These are phyloP conservation scores for Pseudogymnoascus sp. DNA, from an alignment of 2,329 filamentous ascomycete species.

Conservation along the genomic window DNA sequence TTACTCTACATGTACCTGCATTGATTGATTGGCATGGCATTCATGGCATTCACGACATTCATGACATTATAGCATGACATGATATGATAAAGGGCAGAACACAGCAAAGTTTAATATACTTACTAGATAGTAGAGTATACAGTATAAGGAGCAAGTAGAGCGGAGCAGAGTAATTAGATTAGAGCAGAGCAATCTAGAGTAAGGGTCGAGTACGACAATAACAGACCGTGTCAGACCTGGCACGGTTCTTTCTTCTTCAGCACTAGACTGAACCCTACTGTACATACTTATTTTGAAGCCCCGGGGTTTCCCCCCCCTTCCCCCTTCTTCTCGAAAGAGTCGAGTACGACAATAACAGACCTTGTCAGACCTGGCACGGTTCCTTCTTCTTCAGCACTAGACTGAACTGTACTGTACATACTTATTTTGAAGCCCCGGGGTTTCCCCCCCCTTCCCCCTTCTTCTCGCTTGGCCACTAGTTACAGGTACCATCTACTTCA, in stretches of 20 bases:
- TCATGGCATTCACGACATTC: neutral
- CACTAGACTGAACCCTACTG: neutral
- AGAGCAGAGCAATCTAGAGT: neutral
- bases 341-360: neutral
- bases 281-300: neutral
- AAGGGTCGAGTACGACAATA: neutral
- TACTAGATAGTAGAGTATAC: neutral
- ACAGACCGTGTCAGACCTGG: neutral
- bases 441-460: neutral
- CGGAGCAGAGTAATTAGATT: neutral
- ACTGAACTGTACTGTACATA: neutral
- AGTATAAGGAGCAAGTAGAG: neutral
- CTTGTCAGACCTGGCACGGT: neutral
- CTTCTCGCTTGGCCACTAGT: neutral
- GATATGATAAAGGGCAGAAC: neutral
- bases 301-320: neutral
- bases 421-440: neutral
- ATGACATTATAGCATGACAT: neutral
- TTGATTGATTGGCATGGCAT: neutral
- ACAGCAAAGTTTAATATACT: neutral
- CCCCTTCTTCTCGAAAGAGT: neutral
- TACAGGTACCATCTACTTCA: neutral
- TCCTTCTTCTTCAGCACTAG: slow-evolving; percentile 2
- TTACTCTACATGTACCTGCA: slow-evolving; percentile 3
- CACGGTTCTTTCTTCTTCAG: neutral